Base-by-base conservation (phyloP, 1,139 yeast species). In the Entelexis sorbosivorans region DNA sequence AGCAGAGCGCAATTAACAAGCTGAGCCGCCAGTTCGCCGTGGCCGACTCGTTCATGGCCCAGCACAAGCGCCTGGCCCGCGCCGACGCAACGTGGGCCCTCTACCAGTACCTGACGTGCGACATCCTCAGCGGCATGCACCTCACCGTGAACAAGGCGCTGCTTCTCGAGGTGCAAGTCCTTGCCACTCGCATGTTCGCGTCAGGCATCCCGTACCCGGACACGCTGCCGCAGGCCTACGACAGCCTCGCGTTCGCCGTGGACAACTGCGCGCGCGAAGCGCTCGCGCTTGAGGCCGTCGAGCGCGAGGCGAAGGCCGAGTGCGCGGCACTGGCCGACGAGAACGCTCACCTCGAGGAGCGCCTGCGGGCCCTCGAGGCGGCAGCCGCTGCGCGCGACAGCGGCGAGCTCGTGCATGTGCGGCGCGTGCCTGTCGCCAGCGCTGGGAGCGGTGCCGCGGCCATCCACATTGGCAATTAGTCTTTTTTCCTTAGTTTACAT, bases 321-420 rank as follows among this genome's bases (percentile, higher is more conserved):
- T 35, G 16, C 20, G 38, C 13, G 14, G 22, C 7, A 11, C 8
- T 24, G 2, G 40, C 33, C n/a, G 26, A 13, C 20, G 32, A 38
- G 32, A 47, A 19, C 17, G 38, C 16, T 17, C 44, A 19, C 32
- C 44, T 47, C 10, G 39, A 47, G 36, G 38, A 20, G 17, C 39
- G 28, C 16, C 17, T 28, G 5, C 22, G 34, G 2, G 35, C 35
- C 5, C 20, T 42, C 29, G 19, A 28, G 24, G 17, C 10, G 24
- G n/a, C 34, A 2, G 24, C 17, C 33, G 43, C n/a, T 6, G 19
- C 9, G 24, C 22, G 5, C 17, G 26, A 16, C 17, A 24, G 19
- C 19, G 7, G 24, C 26, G 26, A 40, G 26, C 6, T 40, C 11
- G 5, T 40, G 35, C 5, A 4, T 11, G 44, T 19, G 44, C 24